phyloP scores from a whole-genome alignment of 176 grass and related monocot genomes.

The Dactylis glomerata region DNA sequence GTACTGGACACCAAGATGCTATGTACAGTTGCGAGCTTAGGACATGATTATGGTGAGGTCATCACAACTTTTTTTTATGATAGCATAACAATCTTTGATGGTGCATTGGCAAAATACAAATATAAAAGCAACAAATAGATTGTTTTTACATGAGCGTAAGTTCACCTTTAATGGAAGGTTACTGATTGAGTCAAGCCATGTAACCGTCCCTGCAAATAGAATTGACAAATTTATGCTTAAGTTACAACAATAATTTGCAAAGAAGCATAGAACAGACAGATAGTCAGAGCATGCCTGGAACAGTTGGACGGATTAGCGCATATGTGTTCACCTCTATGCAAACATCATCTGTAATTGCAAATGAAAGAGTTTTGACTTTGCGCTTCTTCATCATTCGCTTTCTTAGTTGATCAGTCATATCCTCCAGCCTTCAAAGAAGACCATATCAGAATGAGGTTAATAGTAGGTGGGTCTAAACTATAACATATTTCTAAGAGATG shows the following conservation, averaged over 20 bases:
- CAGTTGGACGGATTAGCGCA: slow-evolving; percentile 72
- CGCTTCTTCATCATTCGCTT: slow-evolving; percentile 90
- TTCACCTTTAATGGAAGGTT: slow-evolving; percentile 92
- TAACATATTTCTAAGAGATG: not conserved
- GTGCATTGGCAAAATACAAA: not conserved
- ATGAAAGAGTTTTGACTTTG: slow-evolving; percentile 83
- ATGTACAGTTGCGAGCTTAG: not conserved
- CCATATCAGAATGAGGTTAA: slow-evolving; percentile 5
- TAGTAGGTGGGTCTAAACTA: not conserved
- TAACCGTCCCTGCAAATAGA: slow-evolving; percentile 62
- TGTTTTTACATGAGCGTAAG: not conserved
- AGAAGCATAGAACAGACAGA: slow-evolving; percentile 24
- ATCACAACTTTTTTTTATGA: slow-evolving; percentile 6
- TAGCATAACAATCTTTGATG: not conserved
- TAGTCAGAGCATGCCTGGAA: slow-evolving; percentile 54
- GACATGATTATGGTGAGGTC: not conserved
- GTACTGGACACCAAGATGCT: not conserved
- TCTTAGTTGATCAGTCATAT: slow-evolving; percentile 87
- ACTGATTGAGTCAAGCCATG: slow-evolving; percentile 91
- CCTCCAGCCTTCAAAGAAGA: slow-evolving; percentile 62
- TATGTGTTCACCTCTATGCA: slow-evolving; percentile 94
- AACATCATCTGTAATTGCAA: slow-evolving; percentile 76
- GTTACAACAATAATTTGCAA: not conserved
- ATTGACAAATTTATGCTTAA: slow-evolving; percentile 13
- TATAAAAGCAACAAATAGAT: not conserved